Conservation (phyloP, 768 basidiomycete species). For the Leccinum sublutescens region DNA sequence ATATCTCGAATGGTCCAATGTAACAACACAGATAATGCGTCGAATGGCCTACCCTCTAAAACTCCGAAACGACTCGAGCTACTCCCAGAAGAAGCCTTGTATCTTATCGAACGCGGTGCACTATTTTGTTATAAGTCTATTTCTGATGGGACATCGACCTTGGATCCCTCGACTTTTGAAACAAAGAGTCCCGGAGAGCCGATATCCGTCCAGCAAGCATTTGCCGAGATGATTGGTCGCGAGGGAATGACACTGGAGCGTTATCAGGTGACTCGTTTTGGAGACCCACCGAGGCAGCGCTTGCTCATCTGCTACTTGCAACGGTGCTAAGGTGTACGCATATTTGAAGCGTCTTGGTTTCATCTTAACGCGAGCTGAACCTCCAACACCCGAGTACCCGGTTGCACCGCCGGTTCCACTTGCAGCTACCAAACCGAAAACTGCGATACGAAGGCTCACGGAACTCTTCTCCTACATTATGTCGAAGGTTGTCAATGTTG, state of each 20-base stretch:
- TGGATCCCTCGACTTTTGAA: slow-evolving; percentile 21
- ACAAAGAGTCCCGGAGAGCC: slow-evolving; percentile 58
- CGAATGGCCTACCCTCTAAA: slow-evolving; percentile 31
- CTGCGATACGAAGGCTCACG: not conserved
- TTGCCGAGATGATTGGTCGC: slow-evolving; percentile 76
- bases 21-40: slow-evolving; percentile 27
- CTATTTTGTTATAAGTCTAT: slow-evolving; percentile 77
- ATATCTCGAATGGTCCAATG: slow-evolving; percentile 46
- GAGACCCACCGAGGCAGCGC: slow-evolving; percentile 6
- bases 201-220: slow-evolving; percentile 92
- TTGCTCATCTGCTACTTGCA: slow-evolving; percentile 1
- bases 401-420: slow-evolving; percentile 37
- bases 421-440: slow-evolving; percentile 7
- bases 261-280: slow-evolving; percentile 63
- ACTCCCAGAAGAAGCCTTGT: slow-evolving; percentile 92
- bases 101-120: slow-evolving; percentile 87
- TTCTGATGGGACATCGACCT: slow-evolving; percentile 24
- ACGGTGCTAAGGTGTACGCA: slow-evolving; percentile 72
- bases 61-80: slow-evolving; percentile 72
- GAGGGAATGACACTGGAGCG: slow-evolving; percentile 78
- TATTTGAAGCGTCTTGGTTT: slow-evolving; percentile 93
- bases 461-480: slow-evolving; percentile 14
- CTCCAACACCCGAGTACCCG: slow-evolving; percentile 56
- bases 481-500: slow-evolving; percentile 5
- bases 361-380: slow-evolving; percentile 72